phyloP scores from a whole-genome alignment of 352 stramenopile species.

The Globisporangium nunn region DNA sequence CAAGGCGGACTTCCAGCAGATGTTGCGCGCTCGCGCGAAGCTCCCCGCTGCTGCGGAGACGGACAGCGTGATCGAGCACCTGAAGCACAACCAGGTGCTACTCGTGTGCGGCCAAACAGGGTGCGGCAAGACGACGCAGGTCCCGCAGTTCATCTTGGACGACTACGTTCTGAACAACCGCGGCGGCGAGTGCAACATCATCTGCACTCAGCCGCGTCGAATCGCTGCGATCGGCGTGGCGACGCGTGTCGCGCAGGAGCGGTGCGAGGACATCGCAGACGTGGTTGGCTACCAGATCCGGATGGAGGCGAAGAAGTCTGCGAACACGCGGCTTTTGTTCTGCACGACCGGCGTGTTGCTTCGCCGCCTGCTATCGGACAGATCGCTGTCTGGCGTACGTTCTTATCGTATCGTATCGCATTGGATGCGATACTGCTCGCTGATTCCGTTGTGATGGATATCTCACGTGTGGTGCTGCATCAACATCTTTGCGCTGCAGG shows the following conservation, averaged over 20 bases:
- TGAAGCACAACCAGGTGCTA: slow-evolving; percentile 82
- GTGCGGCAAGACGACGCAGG: slow-evolving; percentile 94
- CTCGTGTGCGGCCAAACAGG: slow-evolving; percentile 94
- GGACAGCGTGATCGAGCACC: slow-evolving; percentile 41
- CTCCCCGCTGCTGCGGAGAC: slow-evolving; percentile 61
- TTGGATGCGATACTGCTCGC: too few relatives aligned
- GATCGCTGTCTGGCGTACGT: slow-evolving; percentile 68
- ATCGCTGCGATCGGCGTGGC: slow-evolving; percentile 96
- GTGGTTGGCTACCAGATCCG: slow-evolving; percentile 94
- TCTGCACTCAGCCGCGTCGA: slow-evolving; percentile 93
- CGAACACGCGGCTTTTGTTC: slow-evolving; percentile 90
- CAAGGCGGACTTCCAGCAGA: slow-evolving; percentile 43
- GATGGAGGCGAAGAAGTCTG: slow-evolving; percentile 88
- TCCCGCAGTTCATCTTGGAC: slow-evolving; percentile 97
- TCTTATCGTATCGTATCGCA: neutral
- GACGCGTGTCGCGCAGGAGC: slow-evolving; percentile 92
- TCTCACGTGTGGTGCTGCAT: too few relatives aligned
- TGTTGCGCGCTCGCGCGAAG: slow-evolving; percentile 39
- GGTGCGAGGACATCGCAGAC: slow-evolving; percentile 82
- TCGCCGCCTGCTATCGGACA: slow-evolving; percentile 89
- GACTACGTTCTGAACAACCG: slow-evolving; percentile 79
- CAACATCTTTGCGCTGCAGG: slow-evolving; percentile 10
- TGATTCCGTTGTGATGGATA: too few relatives aligned
- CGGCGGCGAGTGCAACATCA: slow-evolving; percentile 90
- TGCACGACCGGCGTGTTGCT: slow-evolving; percentile 95